Evolutionary conservation across 768 basidiomycete genomes (phyloP).

Genomic region (Amanita pallidorosea): DNA sequence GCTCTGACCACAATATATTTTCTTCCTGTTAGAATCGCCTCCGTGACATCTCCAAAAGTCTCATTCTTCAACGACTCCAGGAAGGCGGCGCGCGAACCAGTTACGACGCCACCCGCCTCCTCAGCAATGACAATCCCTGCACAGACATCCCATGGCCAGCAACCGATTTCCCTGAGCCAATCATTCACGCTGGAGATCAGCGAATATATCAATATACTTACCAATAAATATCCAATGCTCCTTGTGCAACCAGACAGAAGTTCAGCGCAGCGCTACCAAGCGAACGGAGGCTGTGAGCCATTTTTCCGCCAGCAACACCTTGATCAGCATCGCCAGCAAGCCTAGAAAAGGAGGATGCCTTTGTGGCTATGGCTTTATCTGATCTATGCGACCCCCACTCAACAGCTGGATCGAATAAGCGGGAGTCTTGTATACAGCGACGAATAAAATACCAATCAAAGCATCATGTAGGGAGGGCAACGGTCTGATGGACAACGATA

Average conservation of each 20-base stretch:
- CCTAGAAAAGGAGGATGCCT: slow-evolving; percentile 56
- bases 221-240: slow-evolving; percentile 85
- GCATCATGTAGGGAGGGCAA: slow-evolving; percentile 61
- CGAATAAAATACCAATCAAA: slow-evolving; percentile 34
- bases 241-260: slow-evolving; percentile 78
- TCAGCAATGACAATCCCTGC: slow-evolving; percentile 87
- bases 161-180: slow-evolving; percentile 64
- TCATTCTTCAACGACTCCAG: slow-evolving; percentile 21
- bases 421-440: background rate
- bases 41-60: slow-evolving; percentile 52
- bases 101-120: slow-evolving; percentile 77
- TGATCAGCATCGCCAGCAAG: slow-evolving; percentile 63
- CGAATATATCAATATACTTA: slow-evolving; percentile 20
- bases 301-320: slow-evolving; percentile 60
- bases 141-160: slow-evolving; percentile 81
- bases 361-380: slow-evolving; percentile 38
- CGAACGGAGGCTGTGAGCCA: slow-evolving; percentile 78
- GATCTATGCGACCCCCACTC: slow-evolving; percentile 87
- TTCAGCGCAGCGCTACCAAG: slow-evolving; percentile 81
- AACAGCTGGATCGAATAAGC: slow-evolving; percentile 32
- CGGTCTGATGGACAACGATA: slow-evolving; percentile 46
- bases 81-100: slow-evolving; percentile 51
- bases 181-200: background rate
- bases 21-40: slow-evolving; percentile 63
- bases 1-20: slow-evolving; percentile 74